Conservation (phyloP, 2,329 filamentous ascomycete species). For the Talaromyces sp. region DNA sequence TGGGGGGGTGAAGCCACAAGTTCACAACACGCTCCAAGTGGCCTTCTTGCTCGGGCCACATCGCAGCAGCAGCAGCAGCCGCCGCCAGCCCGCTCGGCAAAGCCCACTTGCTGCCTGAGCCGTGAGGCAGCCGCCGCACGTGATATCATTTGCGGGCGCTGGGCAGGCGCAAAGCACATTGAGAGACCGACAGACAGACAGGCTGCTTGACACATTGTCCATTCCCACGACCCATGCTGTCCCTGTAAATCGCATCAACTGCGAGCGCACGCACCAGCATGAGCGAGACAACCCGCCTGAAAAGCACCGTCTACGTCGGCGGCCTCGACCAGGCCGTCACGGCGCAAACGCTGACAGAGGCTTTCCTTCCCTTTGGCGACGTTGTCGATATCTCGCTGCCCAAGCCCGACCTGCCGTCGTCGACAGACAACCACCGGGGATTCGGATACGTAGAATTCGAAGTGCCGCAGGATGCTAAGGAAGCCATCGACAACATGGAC, state of each 20-base stretch:
- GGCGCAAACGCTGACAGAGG: conserved; percentile 70
- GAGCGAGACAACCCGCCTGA: conserved; percentile 77
- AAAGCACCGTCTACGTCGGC: conserved; percentile 87
- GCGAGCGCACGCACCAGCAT: conserved; percentile 41
- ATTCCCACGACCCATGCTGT: neutral
- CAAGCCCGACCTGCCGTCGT: conserved; percentile 76
- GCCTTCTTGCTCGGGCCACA: conserved; percentile 18
- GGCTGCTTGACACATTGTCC: neutral
- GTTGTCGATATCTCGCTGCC: conserved; percentile 87
- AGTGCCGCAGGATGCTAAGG: conserved; percentile 74
- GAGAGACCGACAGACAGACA: neutral
- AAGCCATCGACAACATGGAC: conserved; percentile 99
- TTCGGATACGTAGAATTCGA: conserved; percentile 98
- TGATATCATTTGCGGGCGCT: conserved; percentile 1
- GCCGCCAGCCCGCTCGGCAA: neutral
- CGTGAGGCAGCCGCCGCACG: conserved; percentile 4
- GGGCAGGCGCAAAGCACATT: neutral
- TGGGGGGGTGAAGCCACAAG: neutral
- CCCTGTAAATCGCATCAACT: neutral
- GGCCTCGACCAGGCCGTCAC: conserved; percentile 78
- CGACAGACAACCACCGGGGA: conserved; percentile 74
- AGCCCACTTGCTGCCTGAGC: conserved; percentile 1
- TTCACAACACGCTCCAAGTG: conserved; percentile 33
- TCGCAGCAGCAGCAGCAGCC: neutral
- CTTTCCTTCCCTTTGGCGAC: conserved; percentile 95